A percentile compares a stretch with the other conserved stretches of the same genome.
Evolutionary conservation across 2,329 filamentous ascomycete genomes (phyloP).

Genomic region (Madurella mycetomatis): DNA sequence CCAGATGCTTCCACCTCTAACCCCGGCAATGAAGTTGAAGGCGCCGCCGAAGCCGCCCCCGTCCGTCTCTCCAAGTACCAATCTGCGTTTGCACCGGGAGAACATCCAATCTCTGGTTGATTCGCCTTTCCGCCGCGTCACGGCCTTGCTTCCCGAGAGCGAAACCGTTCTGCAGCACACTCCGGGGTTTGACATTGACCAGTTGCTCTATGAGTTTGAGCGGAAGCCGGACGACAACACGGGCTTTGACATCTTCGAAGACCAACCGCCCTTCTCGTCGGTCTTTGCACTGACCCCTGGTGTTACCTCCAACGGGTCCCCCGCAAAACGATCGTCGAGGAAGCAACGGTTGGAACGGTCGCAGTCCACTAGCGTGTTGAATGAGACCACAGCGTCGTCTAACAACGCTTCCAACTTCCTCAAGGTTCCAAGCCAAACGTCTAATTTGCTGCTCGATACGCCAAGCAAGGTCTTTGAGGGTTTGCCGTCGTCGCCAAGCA

Average conservation of each 20-base stretch:
- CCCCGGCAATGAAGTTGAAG: slow-evolving; percentile 79
- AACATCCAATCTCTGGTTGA: slow-evolving; percentile 77
- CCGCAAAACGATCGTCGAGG: slow-evolving; percentile 58
- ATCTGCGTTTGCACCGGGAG: slow-evolving; percentile 81
- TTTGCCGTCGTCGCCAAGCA: slow-evolving; percentile 54
- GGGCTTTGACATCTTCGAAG: slow-evolving; percentile 60
- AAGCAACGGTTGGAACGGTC: slow-evolving; percentile 61
- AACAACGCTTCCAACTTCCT: slow-evolving; percentile 49
- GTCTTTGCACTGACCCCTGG: slow-evolving; percentile 33
- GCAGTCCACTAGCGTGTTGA: slow-evolving; percentile 57
- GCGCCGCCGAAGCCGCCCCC: slow-evolving; percentile 54
- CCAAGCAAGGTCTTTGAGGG: slow-evolving; percentile 55
- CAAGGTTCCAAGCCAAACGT: slow-evolving; percentile 42
- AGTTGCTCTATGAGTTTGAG: slow-evolving; percentile 47
- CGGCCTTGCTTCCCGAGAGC: slow-evolving; percentile 40
- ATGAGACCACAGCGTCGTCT: slow-evolving; percentile 52
- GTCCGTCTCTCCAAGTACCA: slow-evolving; percentile 89
- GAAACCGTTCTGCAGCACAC: slow-evolving; percentile 56
- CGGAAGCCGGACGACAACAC: slow-evolving; percentile 46
- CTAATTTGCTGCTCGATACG: slow-evolving; percentile 43
- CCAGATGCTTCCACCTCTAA: slow-evolving; percentile 70
- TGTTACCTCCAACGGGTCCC: slow-evolving; percentile 55
- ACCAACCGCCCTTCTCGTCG: slow-evolving; percentile 36
- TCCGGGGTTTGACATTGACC: slow-evolving; percentile 62
- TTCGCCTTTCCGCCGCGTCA: slow-evolving; percentile 59